A percentile compares a stretch with the other conserved stretches of the same genome.
Conservation (phyloP, 768 basidiomycete species). For the Psilocybe subaeruginosa region DNA sequence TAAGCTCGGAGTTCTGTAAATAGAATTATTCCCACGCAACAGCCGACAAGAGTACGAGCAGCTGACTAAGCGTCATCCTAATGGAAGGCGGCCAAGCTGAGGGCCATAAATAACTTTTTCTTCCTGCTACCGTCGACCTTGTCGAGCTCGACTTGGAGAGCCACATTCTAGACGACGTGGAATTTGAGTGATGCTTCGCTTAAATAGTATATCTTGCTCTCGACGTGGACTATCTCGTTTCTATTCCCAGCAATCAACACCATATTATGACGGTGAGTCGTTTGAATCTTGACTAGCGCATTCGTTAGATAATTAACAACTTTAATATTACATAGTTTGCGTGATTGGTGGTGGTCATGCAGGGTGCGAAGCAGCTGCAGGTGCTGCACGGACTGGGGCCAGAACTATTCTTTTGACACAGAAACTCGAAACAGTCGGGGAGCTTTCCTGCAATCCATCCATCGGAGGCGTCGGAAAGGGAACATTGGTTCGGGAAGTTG, state of each 20-base stretch:
- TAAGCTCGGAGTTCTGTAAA: neutral
- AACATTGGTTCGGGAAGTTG: conserved; percentile 87
- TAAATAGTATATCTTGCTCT: neutral
- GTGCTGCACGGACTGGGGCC: conserved; percentile 82
- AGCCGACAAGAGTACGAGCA: neutral
- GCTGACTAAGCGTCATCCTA: neutral
- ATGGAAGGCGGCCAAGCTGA: neutral
- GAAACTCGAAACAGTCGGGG: conserved; percentile 77
- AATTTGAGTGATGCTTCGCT: neutral
- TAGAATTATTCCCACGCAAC: neutral
- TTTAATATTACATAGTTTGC: conserved; percentile 57
- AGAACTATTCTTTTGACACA: conserved; percentile 83
- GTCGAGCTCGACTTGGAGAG: neutral
- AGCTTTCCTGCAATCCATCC: conserved; percentile 89
- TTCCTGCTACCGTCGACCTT: neutral
- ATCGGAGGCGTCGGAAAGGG: conserved; percentile 94
- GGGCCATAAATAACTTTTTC: neutral
- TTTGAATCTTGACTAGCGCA: neutral
- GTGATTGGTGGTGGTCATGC: conserved; percentile 94
- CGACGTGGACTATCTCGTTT: neutral
- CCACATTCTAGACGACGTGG: neutral
- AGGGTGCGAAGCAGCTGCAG: conserved; percentile 90
- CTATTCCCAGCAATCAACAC: conserved; percentile 7
- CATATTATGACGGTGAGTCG: conserved; percentile 18
- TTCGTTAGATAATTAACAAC: neutral